Conservation (phyloP, 495 filamentous ascomycete species). For the Penicillium pulvis region DNA sequence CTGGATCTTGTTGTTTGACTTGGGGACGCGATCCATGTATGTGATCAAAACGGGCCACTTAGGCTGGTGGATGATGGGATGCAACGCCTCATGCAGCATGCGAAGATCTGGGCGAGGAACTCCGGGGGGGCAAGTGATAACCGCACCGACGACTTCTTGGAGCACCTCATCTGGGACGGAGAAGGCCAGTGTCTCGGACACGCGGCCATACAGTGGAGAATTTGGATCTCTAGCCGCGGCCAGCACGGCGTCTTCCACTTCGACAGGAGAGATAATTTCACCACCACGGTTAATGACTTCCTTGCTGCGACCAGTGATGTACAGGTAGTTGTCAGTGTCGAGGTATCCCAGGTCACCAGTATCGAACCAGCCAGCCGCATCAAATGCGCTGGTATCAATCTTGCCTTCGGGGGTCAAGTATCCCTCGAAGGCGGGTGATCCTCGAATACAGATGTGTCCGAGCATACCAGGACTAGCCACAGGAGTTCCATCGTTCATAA, state of each 20-base stretch:
- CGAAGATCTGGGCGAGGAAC: constrained; percentile 35
- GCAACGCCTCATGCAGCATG: constrained; percentile 36
- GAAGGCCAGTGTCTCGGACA: constrained; percentile 43
- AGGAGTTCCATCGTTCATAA: constrained; percentile 28
- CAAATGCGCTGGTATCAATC: constrained; percentile 41
- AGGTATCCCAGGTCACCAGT: constrained; percentile 52
- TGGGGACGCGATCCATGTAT: constrained; percentile 47
- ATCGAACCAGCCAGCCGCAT: constrained; percentile 45
- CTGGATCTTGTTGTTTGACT: constrained; percentile 47
- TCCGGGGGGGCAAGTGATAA: constrained; percentile 36
- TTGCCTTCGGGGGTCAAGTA: constrained; percentile 37
- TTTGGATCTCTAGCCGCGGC: constrained; percentile 37
- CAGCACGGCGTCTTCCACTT: constrained; percentile 74
- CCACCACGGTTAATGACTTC: constrained; percentile 79
- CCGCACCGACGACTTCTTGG: constrained; percentile 48
- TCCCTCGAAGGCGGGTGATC: constrained; percentile 44
- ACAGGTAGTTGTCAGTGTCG: constrained; percentile 61
- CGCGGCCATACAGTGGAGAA: constrained; percentile 34
- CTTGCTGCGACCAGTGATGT: constrained; percentile 74
- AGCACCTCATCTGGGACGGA: constrained; percentile 44
- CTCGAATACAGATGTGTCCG: constrained; percentile 46
- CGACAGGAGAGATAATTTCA: constrained; percentile 79
- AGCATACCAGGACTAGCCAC: constrained; percentile 21
- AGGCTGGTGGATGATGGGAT: constrained; percentile 35
- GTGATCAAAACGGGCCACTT: constrained; percentile 45